Evolutionary conservation across 352 stramenopile species (phyloP), one percentile per base, ranked within the genome.

Genomic region (Aphanomyces stellatus): DNA sequence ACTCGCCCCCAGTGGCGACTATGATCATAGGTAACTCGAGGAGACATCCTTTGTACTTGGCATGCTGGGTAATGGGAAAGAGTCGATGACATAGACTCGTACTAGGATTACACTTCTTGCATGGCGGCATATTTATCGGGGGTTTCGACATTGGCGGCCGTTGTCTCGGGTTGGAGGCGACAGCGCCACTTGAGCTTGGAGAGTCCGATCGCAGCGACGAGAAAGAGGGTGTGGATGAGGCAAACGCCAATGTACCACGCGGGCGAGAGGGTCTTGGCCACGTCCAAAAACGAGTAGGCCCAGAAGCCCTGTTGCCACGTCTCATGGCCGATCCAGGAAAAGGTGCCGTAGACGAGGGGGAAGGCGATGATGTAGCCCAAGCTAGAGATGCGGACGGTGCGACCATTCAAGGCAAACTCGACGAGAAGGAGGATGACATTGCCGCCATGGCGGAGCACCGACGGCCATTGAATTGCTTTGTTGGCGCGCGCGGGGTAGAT

Each of bases 331-430:
- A 67, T 40, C 22, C 60, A 67, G 10, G 60, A 22, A 11, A 49
- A 67, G 2, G 46, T 31, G 4, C 37, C 60, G 46, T 67, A 67
- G 22, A 67, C 24, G 28, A 33, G 40, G 6, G 60, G 60, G 19
- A 49, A 53, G 43, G 57, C 17, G 13, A 67, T 13, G 11, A 33
- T 34, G 48, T 56, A 57, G 13, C 48, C 43, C 11, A 67, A 19
- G 22, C 17, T 49, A 5, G 60, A 17, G 46, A 33, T 41, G 24
- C 49, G 40, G 1, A 67, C 60, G 60, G 37, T 25, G 28, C 40
- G 57, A 13, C 48, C 60, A 33, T 67, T 67, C 40, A 57, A 17
- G n/a, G 17, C 49, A 40, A 67, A 67, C 46, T 67, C 60, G 8
- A 55, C 17, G 13, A 67, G 0, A 13, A 67, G 41, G 27, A 67